Evolutionary conservation across 257 asterid species (phyloP), one percentile per base, ranked within the genome.

Genomic region (Petunia secreta): DNA sequence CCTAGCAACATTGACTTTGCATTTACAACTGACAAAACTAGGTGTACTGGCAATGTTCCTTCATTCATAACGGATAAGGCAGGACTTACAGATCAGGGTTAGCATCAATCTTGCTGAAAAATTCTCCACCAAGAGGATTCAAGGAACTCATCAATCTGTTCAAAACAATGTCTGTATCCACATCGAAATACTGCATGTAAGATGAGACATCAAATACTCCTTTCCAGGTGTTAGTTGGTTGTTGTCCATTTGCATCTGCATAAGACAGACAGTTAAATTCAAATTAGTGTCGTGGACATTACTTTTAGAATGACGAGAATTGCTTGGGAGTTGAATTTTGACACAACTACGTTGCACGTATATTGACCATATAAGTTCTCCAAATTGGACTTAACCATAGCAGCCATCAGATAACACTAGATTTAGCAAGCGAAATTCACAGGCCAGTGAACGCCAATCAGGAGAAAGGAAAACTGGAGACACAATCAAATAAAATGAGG

Each of bases 21-120:
- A 25, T 25, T 25, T 25, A 25, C 25, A 25, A 25, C 25, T 25
- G 25, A 25, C 25, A 25, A 25, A 25, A 25, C 25, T 25, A 25
- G 25, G 25, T 25, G 25, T 25, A 25, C 25, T 25, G 25, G 25
- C 25, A 25, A 25, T 25, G 25, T 25, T 25, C 25, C 25, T 25
- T 25, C 25, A 25, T 25, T 25, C 25, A 25, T 25, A 25, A 52
- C 11, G 9, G 15, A 52, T 52, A 10, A 25, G 25, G 25, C 25
- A 25, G 25, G 5, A 91, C 98, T 94, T 88, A 94, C 98, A 94
- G 92, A 87, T 94, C 97, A 62, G 98, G 98, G 83, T 94, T 94
- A 63, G 97, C 97, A 85, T 92, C 96, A 79, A 92, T 94, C 85
- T 91, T 94, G 89, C 83, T 84, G 87, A 87, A 83, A 84, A 94